phyloP scores from a whole-genome alignment of 2,329 filamentous ascomycete genomes.

The Aureobasidium melanogenum region DNA sequence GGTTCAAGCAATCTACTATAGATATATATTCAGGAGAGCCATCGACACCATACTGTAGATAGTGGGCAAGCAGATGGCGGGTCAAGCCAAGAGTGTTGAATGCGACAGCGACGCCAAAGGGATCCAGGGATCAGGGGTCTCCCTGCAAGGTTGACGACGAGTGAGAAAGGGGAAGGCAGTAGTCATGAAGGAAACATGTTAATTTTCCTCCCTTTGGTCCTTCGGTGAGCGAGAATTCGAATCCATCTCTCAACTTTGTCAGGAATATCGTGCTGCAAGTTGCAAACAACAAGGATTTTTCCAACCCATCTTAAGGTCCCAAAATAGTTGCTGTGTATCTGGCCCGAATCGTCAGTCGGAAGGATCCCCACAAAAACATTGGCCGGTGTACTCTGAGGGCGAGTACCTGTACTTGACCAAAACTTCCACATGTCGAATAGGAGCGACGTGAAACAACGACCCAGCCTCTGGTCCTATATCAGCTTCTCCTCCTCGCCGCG shows the following conservation, averaged over 20 bases:
- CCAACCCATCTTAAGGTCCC: neutral
- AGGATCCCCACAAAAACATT: neutral
- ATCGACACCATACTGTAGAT: no score
- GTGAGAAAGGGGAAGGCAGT: constrained; percentile 3
- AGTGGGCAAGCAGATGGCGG: neutral
- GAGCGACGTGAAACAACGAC: constrained; percentile 39
- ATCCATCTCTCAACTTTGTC: neutral
- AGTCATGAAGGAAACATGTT: neutral
- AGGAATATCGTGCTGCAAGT: neutral
- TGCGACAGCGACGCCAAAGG: neutral
- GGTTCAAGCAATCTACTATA: neutral
- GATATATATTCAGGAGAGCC: no score
- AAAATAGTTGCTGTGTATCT: constrained; percentile 3
- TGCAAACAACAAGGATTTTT: neutral
- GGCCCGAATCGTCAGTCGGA: neutral
- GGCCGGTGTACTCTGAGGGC: neutral
- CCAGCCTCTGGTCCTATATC: constrained; percentile 46
- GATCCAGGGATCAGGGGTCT: constrained; percentile 2
- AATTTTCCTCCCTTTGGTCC: neutral
- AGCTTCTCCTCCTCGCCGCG: constrained; percentile 37
- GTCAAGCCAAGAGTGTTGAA: neutral
- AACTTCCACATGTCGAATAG: constrained; percentile 43
- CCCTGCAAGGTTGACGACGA: constrained; percentile 2
- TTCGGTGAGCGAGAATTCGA: neutral
- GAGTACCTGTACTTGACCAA: neutral